Evolutionary conservation across 805 yeast genomes (phyloP).

Genomic region (Cyberlindnera misumaiensis): DNA sequence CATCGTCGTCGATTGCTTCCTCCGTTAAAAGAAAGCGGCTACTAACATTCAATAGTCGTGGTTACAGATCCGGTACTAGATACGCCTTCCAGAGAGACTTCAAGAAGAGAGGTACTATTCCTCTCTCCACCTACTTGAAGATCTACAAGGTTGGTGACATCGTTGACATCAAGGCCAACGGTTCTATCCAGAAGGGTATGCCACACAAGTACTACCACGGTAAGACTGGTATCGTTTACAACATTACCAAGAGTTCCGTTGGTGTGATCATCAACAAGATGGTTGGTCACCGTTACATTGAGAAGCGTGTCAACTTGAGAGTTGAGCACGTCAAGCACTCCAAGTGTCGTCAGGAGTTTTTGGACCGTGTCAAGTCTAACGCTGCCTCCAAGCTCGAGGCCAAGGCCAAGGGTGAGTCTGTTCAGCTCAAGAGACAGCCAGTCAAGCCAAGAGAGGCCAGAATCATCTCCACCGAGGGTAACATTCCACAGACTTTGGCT

Average conservation of each 20-base stretch:
- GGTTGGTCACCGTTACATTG: constrained; percentile 98
- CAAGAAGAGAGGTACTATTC: constrained; percentile 89
- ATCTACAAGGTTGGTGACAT: constrained; percentile 98
- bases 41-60: constrained; percentile 52
- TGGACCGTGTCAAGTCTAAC: constrained; percentile 96
- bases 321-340: constrained; percentile 99
- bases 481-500: constrained; percentile 93
- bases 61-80: constrained; percentile 99
- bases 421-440: constrained; percentile 96
- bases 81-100: constrained; percentile 99
- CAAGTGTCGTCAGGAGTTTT: constrained; percentile 98
- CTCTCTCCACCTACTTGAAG: constrained; percentile 96
- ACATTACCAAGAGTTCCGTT: constrained; percentile 96
- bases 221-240: constrained; percentile 98
- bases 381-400: constrained; percentile 93
- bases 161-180: constrained; percentile 98
- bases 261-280: constrained; percentile 98
- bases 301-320: constrained; percentile 98
- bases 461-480: constrained; percentile 73
- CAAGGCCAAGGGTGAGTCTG: constrained; percentile 86
- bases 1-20: no score
- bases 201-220: constrained; percentile 99
- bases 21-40: not conserved
- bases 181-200: constrained; percentile 99
- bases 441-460: constrained; percentile 94